Percentiles rank a stretch among this genome's conserved stretches.
Conservation (phyloP, 1,284 basidiomycete genomes). For the Peniophora sp. region DNA sequence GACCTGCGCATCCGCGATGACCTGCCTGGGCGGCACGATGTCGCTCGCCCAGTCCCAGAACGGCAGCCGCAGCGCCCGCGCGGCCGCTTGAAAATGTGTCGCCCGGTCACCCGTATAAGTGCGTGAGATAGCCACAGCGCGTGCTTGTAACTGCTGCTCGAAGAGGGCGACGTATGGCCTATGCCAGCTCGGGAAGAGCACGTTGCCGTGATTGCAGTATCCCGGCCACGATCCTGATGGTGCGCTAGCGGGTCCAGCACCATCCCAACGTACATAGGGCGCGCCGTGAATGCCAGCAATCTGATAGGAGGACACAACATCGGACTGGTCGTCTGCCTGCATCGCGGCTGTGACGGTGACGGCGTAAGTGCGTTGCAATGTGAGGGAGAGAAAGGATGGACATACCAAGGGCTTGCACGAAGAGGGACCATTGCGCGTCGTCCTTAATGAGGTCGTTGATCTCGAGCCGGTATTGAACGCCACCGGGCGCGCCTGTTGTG, state of each 20-base stretch:
- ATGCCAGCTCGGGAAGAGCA: slow-evolving; percentile 48
- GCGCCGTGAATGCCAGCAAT: slow-evolving; percentile 41
- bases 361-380: neutral
- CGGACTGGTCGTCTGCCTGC: slow-evolving; percentile 21
- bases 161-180: slow-evolving; percentile 39
- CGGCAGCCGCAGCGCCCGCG: slow-evolving; percentile 31
- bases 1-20: neutral
- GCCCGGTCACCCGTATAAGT: slow-evolving; percentile 26
- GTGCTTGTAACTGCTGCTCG: slow-evolving; percentile 37
- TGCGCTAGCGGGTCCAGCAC: slow-evolving; percentile 18
- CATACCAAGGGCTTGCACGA: slow-evolving; percentile 36
- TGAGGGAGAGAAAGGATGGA: neutral
- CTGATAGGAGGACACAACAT: slow-evolving; percentile 33
- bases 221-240: slow-evolving; percentile 23
- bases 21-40: neutral
- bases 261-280: slow-evolving; percentile 35
- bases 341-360: slow-evolving; percentile 22
- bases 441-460: slow-evolving; percentile 37
- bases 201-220: slow-evolving; percentile 41
- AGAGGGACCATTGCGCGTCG: slow-evolving; percentile 36
- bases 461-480: slow-evolving; percentile 28
- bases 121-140: slow-evolving; percentile 29
- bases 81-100: slow-evolving; percentile 27
- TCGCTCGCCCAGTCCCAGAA: slow-evolving; percentile 40
- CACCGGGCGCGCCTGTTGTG: neutral